Evolutionary conservation across 352 stramenopile genomes (phyloP), one percentile per base, ranked within the genome.

Genomic region (Globisporangium perplexum): DNA sequence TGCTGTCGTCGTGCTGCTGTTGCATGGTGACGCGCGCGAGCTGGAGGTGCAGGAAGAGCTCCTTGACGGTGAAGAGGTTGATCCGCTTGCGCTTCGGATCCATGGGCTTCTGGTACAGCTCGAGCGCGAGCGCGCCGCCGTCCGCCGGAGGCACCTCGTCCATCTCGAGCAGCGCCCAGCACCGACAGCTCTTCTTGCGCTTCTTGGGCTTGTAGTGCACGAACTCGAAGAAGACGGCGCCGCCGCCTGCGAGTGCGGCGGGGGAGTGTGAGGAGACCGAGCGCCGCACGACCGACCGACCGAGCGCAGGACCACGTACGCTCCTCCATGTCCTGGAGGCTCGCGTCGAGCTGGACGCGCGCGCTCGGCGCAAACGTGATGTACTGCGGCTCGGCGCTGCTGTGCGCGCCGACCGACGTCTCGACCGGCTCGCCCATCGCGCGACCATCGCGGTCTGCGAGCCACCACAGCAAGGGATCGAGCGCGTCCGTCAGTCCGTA

Each of bases 121-220:
- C 78, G 18, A 90, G 65, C 20, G 72, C 70, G 2, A 73, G 70
- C 5, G 7, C 31, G 33, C 7, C 45, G 35, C 22, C 28, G 22
- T 28, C 28, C n/a, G 47, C 30, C 22, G 18, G 35, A 5, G n/a
- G 26, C 30, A 90, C 53, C 51, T 90, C 78, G 57, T 90, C 78
- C 76, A 88, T 63, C 62, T 90, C 78, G 8, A 90, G 59, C 31
- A 90, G 46, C 6, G 78, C 62, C 78, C 78, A 90, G 68, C 78
- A 90, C 24, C 78, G 76, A 17, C 77, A 86, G 50, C 75, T 87
- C 44, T 90, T 84, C 49, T 88, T 90, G 47, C 76, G 74, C 55
- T 87, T 90, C 63, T 84, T 86, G 17, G 72, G 55, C 42, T 90
- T 90, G 65, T 86, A 90, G 65, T 90, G 78, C 49, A 78, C 78